Conservation (phyloP, 768 basidiomycete species). For the Suillus paluster region DNA sequence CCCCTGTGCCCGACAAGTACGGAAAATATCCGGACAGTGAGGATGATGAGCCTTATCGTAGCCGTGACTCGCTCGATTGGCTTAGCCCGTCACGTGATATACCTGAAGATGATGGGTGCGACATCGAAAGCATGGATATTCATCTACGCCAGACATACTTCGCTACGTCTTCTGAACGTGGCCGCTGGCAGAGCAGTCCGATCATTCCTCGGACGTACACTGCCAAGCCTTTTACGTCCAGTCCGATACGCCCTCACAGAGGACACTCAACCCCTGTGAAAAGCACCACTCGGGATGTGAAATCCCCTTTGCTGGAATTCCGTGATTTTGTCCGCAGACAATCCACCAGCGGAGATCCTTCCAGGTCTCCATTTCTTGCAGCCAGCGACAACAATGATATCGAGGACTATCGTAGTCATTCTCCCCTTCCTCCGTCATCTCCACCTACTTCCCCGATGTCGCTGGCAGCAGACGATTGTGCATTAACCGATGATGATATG, state of each 20-base stretch:
- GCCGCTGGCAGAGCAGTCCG: conserved; percentile 60
- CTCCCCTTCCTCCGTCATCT: conserved; percentile 45
- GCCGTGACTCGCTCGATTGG: background rate
- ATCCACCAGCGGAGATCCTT: conserved; percentile 7
- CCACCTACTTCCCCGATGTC: conserved; percentile 50
- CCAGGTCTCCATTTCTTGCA: conserved; percentile 2
- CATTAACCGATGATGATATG: conserved; percentile 11
- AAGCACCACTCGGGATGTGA: conserved; percentile 1
- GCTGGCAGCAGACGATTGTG: conserved; percentile 29
- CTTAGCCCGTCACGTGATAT: background rate
- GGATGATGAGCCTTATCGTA: background rate
- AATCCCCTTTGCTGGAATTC: conserved; percentile 9
- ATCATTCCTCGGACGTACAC: conserved; percentile 32
- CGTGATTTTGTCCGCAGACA: conserved; percentile 9
- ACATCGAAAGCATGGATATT: conserved; percentile 38
- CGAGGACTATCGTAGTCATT: conserved; percentile 22
- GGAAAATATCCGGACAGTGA: conserved; percentile 2
- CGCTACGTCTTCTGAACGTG: conserved; percentile 60
- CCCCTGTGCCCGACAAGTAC: background rate
- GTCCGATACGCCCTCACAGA: conserved; percentile 20
- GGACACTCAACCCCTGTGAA: conserved; percentile 30
- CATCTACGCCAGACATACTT: conserved; percentile 55
- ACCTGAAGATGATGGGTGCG: conserved; percentile 29
- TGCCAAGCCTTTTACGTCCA: conserved; percentile 17
- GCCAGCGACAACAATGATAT: conserved; percentile 20